These are phyloP conservation scores for Ceratocystis cacaofunesta DNA, from an alignment of 2,329 filamentous ascomycete species.

Conservation along the genomic window DNA sequence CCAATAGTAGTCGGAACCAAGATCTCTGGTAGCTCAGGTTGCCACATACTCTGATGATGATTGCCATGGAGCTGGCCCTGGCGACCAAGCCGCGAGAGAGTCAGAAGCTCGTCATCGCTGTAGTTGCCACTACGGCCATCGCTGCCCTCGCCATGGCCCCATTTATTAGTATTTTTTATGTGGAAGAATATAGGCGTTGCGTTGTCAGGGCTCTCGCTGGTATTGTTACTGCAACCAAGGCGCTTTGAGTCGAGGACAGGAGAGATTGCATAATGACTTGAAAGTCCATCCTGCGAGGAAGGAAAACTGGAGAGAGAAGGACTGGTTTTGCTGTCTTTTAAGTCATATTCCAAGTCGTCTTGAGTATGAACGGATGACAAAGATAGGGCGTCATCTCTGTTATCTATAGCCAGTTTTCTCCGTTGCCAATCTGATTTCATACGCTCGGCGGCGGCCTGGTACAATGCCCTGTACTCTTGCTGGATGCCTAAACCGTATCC, in stretches of 20 bases:
- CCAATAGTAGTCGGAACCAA: not conserved
- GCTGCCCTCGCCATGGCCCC: not conserved
- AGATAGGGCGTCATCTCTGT: not conserved
- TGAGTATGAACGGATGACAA: not conserved
- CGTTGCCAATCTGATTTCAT: no score
- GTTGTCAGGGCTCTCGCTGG: not conserved
- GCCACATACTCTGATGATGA: not conserved
- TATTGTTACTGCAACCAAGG: not conserved
- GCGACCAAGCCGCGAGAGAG: not conserved
- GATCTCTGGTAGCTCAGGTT: not conserved
- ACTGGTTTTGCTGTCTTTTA: not conserved
- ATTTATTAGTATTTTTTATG: not conserved
- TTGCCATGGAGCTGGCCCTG: not conserved
- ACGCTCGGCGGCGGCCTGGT: not conserved
- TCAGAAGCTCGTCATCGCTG: not conserved
- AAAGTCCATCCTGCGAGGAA: not conserved
- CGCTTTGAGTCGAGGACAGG: not conserved
- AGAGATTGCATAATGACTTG: not conserved
- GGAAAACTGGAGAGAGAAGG: not conserved
- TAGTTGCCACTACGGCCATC: not conserved
- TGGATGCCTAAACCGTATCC: not conserved
- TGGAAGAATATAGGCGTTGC: not conserved
- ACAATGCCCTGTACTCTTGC: not conserved
- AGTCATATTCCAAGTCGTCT: not conserved
- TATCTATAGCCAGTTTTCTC: no score